Base-by-base conservation (phyloP, 176 grass and related monocot species). In the Canna indica region DNA sequence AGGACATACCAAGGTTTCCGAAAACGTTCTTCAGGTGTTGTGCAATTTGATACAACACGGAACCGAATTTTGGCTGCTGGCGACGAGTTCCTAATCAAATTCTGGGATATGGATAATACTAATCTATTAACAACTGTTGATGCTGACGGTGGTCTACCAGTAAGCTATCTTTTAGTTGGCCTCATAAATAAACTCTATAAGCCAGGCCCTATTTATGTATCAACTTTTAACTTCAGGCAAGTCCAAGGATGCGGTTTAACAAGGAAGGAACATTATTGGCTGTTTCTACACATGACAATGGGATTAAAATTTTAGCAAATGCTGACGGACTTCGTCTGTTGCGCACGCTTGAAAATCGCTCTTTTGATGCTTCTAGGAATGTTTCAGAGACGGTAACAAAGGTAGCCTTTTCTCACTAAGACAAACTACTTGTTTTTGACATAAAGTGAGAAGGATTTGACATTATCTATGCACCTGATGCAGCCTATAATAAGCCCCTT, bases 91-190 rank as follows among this genome's bases (percentile, higher is more conserved):
- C 54, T 90, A 26, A 88, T 99, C 54, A 99, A 99, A 73, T 87
- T 99, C 69, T 99, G 95, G 95, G 95, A 99, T 84, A 99, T 99
- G 95, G 95, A 99, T 72, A 94, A 56, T 76, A 85, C 66, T 50
- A 87, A 82, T 88, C 63, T 99, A 81, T 70, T 99, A 67, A 99
- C 87, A 57, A 99, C 90, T 39, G 81, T 90, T 85, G 95, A 99
- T 80, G 87, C 90, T 45, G 95, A 99, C 25, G 87, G 95, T 76
- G 95, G 95, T 59, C 74, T 99, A 72, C 86, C 73, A 64, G 95
- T 99, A 75, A 85, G 12, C 15, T 50, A 35, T 57, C 41, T 59
- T 72, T n/a, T 27, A 0, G 56, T 56, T 5, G 25, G 29, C 20
- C 74, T 59, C 24, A 27, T 28, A 42, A 17, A 18, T 10, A 25